Conservation (phyloP, 2,329 filamentous ascomycete genomes). For the Didymella glomerata region DNA sequence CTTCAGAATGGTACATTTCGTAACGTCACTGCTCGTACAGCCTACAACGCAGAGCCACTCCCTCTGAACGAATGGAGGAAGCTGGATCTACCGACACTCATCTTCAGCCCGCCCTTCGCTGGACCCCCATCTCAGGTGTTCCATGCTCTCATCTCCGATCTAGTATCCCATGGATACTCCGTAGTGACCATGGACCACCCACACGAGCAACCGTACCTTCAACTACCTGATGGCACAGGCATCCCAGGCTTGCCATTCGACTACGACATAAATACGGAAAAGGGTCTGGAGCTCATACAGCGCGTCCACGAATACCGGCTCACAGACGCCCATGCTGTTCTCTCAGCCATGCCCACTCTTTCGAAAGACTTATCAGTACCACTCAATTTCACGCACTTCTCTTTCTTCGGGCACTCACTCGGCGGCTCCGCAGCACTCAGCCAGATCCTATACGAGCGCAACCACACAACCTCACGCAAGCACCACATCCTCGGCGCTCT, state of each 20-base stretch:
- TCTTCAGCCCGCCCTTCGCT: conserved; percentile 21
- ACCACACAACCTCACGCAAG: neutral
- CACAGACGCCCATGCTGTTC: conserved; percentile 20
- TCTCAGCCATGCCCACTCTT: conserved; percentile 10
- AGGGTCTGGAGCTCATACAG: neutral
- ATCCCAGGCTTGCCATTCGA: conserved; percentile 13
- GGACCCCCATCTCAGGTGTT: conserved; percentile 25
- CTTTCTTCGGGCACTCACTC: conserved; percentile 28
- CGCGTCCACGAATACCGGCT: conserved; percentile 17
- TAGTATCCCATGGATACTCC: conserved; percentile 23
- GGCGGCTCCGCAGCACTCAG: conserved; percentile 25
- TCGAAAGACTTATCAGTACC: conserved; percentile 4
- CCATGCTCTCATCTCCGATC: conserved; percentile 21
- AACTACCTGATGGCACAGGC: conserved; percentile 25
- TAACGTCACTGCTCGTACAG: conserved; percentile 1
- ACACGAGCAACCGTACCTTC: conserved; percentile 28
- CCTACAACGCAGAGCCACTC: conserved; percentile 3
- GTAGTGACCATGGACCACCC: conserved; percentile 31
- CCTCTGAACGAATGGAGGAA: neutral
- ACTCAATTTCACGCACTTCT: conserved; percentile 27
- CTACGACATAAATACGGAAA: conserved; percentile 1
- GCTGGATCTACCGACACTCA: conserved; percentile 15
- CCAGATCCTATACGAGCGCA: conserved; percentile 19
- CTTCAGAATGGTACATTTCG: conserved; percentile 4
- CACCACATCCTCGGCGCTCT: conserved; percentile 3